Percentiles rank a stretch among this genome's conserved stretches.
Evolutionary conservation across 2,329 filamentous ascomycete genomes (phyloP).

Genomic region (Chrysoporthe puriensis): DNA sequence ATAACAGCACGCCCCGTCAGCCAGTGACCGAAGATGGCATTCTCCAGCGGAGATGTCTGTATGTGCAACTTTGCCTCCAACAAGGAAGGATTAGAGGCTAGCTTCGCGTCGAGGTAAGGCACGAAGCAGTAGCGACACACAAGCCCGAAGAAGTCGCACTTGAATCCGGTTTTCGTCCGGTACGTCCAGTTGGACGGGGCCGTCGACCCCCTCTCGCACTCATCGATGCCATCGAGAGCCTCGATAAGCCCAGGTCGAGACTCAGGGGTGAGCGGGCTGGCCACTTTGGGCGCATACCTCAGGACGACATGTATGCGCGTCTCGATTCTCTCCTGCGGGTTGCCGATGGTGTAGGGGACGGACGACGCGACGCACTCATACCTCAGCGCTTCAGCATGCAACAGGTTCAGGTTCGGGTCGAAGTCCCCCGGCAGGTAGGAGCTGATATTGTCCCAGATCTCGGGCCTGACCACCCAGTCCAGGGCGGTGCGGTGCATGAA

Average conservation of each 20-base stretch:
- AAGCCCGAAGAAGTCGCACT: background rate
- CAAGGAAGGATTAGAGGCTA: background rate
- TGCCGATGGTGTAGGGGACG: too few relatives aligned
- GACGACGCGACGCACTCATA: too few relatives aligned
- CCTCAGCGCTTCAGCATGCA: background rate
- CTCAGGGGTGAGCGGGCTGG: background rate
- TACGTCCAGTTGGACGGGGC: too few relatives aligned
- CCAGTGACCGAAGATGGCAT: background rate
- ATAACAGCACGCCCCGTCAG: rapidly evolving
- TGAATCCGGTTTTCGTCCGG: too few relatives aligned
- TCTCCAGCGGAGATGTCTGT: background rate
- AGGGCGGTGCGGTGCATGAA: background rate
- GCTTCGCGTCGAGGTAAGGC: background rate
- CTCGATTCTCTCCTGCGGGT: too few relatives aligned
- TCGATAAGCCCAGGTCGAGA: background rate
- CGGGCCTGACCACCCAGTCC: background rate
- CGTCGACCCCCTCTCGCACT: background rate
- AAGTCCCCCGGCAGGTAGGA: background rate
- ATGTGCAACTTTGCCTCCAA: background rate
- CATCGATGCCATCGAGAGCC: background rate
- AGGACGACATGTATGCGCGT: background rate
- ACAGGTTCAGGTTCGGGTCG: background rate
- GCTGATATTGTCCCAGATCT: background rate
- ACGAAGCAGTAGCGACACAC: background rate
- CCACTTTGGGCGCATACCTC: background rate